phyloP scores from a whole-genome alignment of 1,284 basidiomycete species.

The Coriolopsis trogii region DNA sequence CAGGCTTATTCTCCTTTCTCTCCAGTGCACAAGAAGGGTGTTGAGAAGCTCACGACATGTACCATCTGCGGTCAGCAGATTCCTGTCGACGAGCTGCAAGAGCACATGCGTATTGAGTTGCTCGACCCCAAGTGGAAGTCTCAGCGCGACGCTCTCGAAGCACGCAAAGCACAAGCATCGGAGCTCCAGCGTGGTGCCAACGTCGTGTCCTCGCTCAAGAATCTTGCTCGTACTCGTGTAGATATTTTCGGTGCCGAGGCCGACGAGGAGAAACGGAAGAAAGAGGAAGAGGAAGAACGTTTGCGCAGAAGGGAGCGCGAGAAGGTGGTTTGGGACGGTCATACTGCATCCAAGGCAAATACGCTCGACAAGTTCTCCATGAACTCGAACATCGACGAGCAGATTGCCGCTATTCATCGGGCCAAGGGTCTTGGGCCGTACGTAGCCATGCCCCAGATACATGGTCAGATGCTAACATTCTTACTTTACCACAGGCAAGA shows the following conservation, averaged over 20 bases:
- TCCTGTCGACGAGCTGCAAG: conserved; percentile 91
- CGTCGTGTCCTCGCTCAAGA: conserved; percentile 88
- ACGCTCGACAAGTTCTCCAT: conserved; percentile 90
- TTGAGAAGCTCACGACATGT: conserved; percentile 83
- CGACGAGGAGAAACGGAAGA: conserved; percentile 85
- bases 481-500: conserved; percentile 56
- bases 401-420: conserved; percentile 92
- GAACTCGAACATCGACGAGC: conserved; percentile 91
- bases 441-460: conserved; percentile 7
- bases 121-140: conserved; percentile 98
- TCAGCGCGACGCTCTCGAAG: conserved; percentile 85
- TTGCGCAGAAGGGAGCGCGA: conserved; percentile 82
- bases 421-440: conserved; percentile 85
- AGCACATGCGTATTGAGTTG: conserved; percentile 98
- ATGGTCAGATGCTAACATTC: conserved; percentile 13
- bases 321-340: conserved; percentile 95
- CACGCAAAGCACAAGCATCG: conserved; percentile 87
- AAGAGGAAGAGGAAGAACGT: conserved; percentile 83
- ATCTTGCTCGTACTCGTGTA: conserved; percentile 88
- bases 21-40: conserved; percentile 69
- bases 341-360: conserved; percentile 86
- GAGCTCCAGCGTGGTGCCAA: conserved; percentile 90
- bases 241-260: conserved; percentile 94
- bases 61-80: conserved; percentile 94
- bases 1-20: conserved; percentile 2